Base-by-base conservation (phyloP, 108 stramenopile genomes). In the Cylindrotheca closterium region DNA sequence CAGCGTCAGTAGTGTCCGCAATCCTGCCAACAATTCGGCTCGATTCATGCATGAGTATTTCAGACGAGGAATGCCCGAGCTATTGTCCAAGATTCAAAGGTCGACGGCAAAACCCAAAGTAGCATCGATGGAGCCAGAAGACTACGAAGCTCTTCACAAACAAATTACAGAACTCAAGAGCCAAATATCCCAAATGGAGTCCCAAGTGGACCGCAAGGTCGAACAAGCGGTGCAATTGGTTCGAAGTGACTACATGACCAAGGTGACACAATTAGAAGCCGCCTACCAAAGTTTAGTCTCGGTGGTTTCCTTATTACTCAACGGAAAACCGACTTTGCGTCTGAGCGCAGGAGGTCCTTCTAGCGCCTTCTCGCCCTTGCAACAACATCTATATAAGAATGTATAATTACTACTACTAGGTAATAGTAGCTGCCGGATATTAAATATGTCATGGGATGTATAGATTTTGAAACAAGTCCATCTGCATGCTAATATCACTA, bases 21-120 rank as follows among this genome's bases (percentile, higher is more conserved):
- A 50, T 28, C 12, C 30, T 2, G 30, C 27, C 21, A 60, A 30
- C 32, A 57, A 55, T 24, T 37, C 50, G 0, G 58, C 57, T 15
- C 52, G 79, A 25, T 88, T 85, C 63, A 77, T 73, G 19, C 88
- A 89, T 57, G 67, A 73, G 31, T 67, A 67, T 19, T 89, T 89
- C 52, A 47, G 73, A 31, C 64, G 81, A 8, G 81, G 79, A 19
- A 60, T 77, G 15, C 81, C 79, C 4, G 85, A 89, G 10, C 71
- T 89, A 23, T 47, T 89, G 57, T 58, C 58, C 25, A 75, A 80
- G 46, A 86, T 89, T n/a, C 46, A 53, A 22, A 64, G 72, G n/a
- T 58, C 72, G 3, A 65, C 72, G 1, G 48, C 62, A 30, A 7
- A 15, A 42, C 37, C 7, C 7, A 42, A 15, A 42, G 15, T 10